Evolutionary conservation across 2,329 filamentous ascomycete species (phyloP).

Genomic region (Helotiales sp.): DNA sequence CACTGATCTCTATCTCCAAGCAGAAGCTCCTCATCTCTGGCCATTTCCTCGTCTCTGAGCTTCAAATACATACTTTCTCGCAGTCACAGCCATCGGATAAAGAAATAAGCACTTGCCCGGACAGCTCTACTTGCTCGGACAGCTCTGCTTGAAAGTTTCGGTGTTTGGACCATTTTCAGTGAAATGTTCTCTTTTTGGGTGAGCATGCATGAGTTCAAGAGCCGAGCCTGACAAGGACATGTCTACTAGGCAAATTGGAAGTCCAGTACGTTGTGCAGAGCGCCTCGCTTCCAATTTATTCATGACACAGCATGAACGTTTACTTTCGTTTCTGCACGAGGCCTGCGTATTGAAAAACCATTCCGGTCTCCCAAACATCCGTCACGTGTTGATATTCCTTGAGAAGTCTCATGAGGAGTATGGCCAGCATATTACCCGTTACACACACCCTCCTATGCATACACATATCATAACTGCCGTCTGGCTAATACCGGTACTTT

Average conservation of each 20-base stretch:
- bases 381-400: not conserved
- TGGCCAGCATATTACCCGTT: not conserved
- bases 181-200: not conserved
- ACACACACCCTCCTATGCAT: not conserved
- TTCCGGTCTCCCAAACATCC: not conserved
- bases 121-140: too few species aligned
- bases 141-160: not conserved
- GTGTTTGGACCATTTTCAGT: not conserved
- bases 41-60: too few species aligned
- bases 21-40: too few species aligned
- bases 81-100: too few species aligned
- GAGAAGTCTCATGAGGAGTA: not conserved
- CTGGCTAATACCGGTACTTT: conserved; percentile 10
- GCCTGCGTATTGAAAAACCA: not conserved
- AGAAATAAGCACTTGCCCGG: too few species aligned
- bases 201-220: not conserved
- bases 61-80: too few species aligned
- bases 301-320: too few species aligned
- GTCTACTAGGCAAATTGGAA: not conserved
- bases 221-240: not conserved
- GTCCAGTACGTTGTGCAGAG: not conserved
- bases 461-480: conserved; percentile 1
- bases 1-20: too few species aligned
- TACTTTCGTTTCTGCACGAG: not conserved
- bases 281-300: not conserved